Evolutionary conservation across 192 early-diverging fungal species (phyloP), one percentile per base, ranked within the genome.

Genomic region (Mortierella hygrophila): DNA sequence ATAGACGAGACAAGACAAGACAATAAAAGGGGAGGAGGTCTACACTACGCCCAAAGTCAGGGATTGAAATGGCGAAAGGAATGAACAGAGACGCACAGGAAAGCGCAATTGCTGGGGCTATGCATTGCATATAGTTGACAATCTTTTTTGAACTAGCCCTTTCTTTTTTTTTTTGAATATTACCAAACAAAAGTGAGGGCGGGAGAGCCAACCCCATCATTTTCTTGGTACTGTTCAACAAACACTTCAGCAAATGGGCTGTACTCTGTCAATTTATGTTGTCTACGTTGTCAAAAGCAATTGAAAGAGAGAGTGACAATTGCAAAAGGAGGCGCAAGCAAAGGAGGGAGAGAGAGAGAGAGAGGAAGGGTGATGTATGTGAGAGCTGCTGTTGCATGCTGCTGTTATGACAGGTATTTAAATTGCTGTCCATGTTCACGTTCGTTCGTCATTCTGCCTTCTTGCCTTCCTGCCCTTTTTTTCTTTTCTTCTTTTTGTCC

Each of bases 391-490:
- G 16, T 13, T 65, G 29, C 60, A 4, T 65, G n/a, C 11, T 65
- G 60, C 2, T 32, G 32, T 32, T 65, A 15, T 13, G 8, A 15
- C 60, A 65, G 60, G 26, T 65, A 11, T 13, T 65, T 35, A 65
- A 65, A 32, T 35, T 65, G 11, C 13, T 13, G 23, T 32, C n/a
- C 29, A 65, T 11, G 23, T 15, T 7, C 60, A 65, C 60, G 11
- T 65, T 65, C n/a, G 7, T n/a, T 60, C 60, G 18, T 41, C 70
- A 38, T 71, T 42, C 38, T 21, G 70, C 70, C 41, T 71, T 71
- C 35, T 21, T n/a, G 38, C 41, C 70, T 41, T 65, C 60, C 60
- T 15, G 60, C 60, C 60, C 60, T 65, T 32, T 60, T 60, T 60
- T 73, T 52, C 21, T 73, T 29, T 23, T 13, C 46, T 72, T 47